These are phyloP conservation scores for Pyrenochaeta sp. DNA, from an alignment of 2,329 filamentous ascomycete genomes.

Conservation along the genomic window DNA sequence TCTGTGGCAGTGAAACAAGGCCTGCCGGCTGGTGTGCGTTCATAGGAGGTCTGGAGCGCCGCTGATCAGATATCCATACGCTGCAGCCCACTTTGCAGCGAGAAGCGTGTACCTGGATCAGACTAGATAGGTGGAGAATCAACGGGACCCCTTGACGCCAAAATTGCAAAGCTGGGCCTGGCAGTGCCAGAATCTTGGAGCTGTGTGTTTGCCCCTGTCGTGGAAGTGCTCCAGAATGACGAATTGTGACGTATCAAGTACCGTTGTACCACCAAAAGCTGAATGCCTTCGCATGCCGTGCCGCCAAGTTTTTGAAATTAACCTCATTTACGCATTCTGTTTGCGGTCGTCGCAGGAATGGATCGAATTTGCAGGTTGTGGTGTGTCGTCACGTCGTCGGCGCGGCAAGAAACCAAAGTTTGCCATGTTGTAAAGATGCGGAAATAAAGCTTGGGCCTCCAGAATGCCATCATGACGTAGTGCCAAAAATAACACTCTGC, in stretches of 20 bases:
- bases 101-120: conserved; percentile 15
- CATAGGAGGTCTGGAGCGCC: conserved; percentile 21
- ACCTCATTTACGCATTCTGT: background rate
- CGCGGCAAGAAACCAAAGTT: background rate
- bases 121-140: conserved; percentile 19
- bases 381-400: background rate
- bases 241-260: conserved; percentile 14
- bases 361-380: background rate
- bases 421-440: conserved; percentile 1
- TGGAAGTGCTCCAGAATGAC: conserved; percentile 9
- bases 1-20: conserved; percentile 27
- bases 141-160: conserved; percentile 1
- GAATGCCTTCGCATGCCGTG: background rate
- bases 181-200: conserved; percentile 2
- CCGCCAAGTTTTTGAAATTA: background rate
- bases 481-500: background rate
- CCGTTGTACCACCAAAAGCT: background rate
- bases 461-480: conserved; percentile 21
- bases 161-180: conserved; percentile 6
- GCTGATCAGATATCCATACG: conserved; percentile 11
- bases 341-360: background rate
- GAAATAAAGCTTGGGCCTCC: background rate
- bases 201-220: background rate
- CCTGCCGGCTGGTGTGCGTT: conserved; percentile 8
- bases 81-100: conserved; percentile 2